Base-by-base conservation (phyloP, 371 early-diverging fungal genomes). In the Apophysomyces sp. region DNA sequence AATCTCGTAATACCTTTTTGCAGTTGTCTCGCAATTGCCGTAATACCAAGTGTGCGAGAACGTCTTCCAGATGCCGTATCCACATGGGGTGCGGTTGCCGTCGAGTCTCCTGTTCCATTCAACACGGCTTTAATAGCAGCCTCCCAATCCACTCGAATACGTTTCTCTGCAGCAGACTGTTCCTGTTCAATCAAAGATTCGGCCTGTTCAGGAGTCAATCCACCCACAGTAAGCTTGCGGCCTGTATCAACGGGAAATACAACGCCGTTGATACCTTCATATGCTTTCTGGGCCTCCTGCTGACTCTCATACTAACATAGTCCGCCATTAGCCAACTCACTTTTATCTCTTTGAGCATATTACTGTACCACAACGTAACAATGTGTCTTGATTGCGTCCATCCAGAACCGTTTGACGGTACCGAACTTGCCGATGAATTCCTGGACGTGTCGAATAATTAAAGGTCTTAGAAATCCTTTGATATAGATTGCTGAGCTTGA, bases 371-470 rank as follows among this genome's bases (percentile, higher is more conserved):
- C 81, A n/a, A 86, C 93, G 80, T 87, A 94, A 55, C 90, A 88
- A 62, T 92, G 93, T 1, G 94, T 89, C 57, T 92, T 92, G 71
- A 94, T 92, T 29, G 79, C 80, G 71, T 94, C 91, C 80, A 94
- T 90, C 94, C 94, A 94, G 24, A 92, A 80, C 49, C 81, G 78
- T 28, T 86, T 85, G 2, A 88, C 68, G 15, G 72, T 78, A 9
- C 94, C 94, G 61, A 78, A 89, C 67, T 84, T 74, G 15, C 68
- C 73, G 32, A 93, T 75, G 55, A 90, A 65, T 53, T 88, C 84
- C 60, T 86, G 79, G 37, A 92, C 82, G 36, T 80, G 71, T 31
- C 69, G 69, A n/a, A 84, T 62, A 12, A 85, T 88, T 55, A 94
- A 65, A 4, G 94, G 94, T 13, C 94, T 82, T 36, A 87, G 84